phyloP scores from a whole-genome alignment of 139 green algal genomes.

The Bryopsis sp. region DNA sequence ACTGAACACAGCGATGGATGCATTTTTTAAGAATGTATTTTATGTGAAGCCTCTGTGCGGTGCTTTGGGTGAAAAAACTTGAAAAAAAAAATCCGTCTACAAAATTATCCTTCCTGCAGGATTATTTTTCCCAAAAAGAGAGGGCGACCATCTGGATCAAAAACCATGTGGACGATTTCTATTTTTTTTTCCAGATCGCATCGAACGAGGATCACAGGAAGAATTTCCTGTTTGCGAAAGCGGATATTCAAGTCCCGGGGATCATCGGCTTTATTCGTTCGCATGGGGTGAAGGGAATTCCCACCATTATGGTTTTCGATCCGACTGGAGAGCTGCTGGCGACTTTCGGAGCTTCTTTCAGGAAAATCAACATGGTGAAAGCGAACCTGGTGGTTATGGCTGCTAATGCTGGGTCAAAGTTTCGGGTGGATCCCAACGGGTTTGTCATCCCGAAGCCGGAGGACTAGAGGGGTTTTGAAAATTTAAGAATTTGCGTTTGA shows the following conservation, averaged over 20 bases:
- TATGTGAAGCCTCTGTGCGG: no score
- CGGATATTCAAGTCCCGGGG: not conserved
- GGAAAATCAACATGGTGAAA: constrained; percentile 11
- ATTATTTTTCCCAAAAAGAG: no score
- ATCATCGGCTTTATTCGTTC: not conserved
- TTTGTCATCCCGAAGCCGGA: not conserved
- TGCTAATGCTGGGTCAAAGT: not conserved
- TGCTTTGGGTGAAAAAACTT: no score
- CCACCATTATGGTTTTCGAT: constrained; percentile 13
- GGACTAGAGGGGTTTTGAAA: no score
- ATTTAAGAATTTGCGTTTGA: no score
- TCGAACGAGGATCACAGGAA: not conserved
- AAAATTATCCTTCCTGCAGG: no score
- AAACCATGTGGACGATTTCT: no score
- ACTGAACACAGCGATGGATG: no score
- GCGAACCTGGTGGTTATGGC: constrained; percentile 14
- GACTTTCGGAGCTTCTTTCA: constrained; percentile 15
- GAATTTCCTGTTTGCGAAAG: constrained; percentile 10
- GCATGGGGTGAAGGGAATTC: not conserved
- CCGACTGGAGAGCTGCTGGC: not conserved
- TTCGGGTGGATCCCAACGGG: not conserved
- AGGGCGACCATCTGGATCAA: no score
- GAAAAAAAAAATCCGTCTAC: no score
- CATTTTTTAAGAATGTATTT: no score
- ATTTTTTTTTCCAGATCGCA: not conserved